Evolutionary conservation across 352 stramenopile species (phyloP).

Genomic region (Pythium aphanidermatum): DNA sequence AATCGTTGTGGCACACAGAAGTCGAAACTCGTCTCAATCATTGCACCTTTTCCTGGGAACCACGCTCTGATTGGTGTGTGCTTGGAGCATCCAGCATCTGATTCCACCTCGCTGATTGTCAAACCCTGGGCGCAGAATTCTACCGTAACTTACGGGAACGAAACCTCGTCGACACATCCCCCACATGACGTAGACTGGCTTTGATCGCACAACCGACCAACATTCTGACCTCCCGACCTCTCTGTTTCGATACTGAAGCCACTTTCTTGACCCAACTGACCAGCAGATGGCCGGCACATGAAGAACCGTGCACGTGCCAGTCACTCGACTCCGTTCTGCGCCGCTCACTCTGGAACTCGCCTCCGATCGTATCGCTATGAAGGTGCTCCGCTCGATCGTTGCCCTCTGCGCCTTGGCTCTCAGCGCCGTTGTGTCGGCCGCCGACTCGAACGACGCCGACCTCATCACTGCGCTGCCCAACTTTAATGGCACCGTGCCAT

Average conservation of each 20-base stretch:
- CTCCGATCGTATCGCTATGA: slow-evolving; percentile 10
- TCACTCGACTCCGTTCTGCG: not conserved
- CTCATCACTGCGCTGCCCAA: slow-evolving; percentile 45
- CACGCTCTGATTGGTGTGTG: too few species aligned
- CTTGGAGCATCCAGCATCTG: too few species aligned
- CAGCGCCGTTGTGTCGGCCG: slow-evolving; percentile 5
- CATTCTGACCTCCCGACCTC: not conserved
- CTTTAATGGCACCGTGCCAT: slow-evolving; percentile 30
- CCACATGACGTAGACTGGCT: too few species aligned
- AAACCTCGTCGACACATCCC: too few species aligned
- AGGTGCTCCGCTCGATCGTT: slow-evolving; percentile 31
- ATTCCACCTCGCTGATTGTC: too few species aligned
- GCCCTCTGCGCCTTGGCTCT: slow-evolving; percentile 20
- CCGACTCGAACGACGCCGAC: slow-evolving; percentile 36
- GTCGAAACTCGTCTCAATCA: too few species aligned
- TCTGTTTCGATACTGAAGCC: not conserved
- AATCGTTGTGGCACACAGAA: too few species aligned
- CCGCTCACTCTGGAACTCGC: slow-evolving; percentile 10
- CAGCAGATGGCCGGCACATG: not conserved
- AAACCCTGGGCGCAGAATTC: too few species aligned
- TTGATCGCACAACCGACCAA: not conserved
- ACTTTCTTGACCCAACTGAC: too few species aligned
- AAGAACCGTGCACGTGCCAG: not conserved
- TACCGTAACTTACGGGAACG: too few species aligned
- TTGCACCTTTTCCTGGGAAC: too few species aligned